Percentiles rank a stretch among this genome's conserved stretches.
phyloP scores from a whole-genome alignment of 2,329 filamentous ascomycete species.

The Chaetomiaceae sp. region DNA sequence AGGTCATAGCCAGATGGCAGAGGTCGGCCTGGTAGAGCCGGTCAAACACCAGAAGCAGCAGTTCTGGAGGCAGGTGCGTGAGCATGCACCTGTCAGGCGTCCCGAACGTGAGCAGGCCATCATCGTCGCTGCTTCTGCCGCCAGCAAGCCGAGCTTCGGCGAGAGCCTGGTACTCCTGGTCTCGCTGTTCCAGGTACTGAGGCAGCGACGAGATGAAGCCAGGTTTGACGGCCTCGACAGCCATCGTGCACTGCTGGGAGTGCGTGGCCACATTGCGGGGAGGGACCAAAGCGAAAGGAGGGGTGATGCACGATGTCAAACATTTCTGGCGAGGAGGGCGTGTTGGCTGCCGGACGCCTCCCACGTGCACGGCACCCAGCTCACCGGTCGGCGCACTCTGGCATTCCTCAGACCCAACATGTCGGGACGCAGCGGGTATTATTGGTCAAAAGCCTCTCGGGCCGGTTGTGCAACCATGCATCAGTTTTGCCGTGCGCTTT shows the following conservation, averaged over 20 bases:
- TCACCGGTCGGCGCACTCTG: too few relatives aligned
- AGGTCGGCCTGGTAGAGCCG: conserved; percentile 17
- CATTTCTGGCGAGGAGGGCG: too few relatives aligned
- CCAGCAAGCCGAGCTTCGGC: neutral
- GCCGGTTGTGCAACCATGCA: neutral
- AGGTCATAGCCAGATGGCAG: conserved; percentile 12
- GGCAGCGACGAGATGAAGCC: neutral
- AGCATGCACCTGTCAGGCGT: conserved; percentile 9
- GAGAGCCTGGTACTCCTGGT: conserved; percentile 4
- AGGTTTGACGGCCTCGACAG: neutral
- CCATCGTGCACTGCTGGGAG: neutral
- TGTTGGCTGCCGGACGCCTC: too few relatives aligned
- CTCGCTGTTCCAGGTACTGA: neutral
- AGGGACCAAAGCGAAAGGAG: too few relatives aligned
- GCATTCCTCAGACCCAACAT: too few relatives aligned
- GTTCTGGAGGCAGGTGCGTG: conserved; percentile 10
- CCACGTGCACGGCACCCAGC: too few relatives aligned
- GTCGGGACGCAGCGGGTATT: too few relatives aligned
- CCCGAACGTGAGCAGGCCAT: conserved; percentile 8
- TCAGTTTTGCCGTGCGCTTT: conserved; percentile 55
- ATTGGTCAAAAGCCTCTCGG: neutral
- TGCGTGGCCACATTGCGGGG: too few relatives aligned
- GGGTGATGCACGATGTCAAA: too few relatives aligned
- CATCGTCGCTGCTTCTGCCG: neutral
- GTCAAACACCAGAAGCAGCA: conserved; percentile 8